A percentile compares a stretch with the other conserved stretches of the same genome.
phyloP scores from a whole-genome alignment of 345 rosid species.

The Eucalyptus sp. region DNA sequence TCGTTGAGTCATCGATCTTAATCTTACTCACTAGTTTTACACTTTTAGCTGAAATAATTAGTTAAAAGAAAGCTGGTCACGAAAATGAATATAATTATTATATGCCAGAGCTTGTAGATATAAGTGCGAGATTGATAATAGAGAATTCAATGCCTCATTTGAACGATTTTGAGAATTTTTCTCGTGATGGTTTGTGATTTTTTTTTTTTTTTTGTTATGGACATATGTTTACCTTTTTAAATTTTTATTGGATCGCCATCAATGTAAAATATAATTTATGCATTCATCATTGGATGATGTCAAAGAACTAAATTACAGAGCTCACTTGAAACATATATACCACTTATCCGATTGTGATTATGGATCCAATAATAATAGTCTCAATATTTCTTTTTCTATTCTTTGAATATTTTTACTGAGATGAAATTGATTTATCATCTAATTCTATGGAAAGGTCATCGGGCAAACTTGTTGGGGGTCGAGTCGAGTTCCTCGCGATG shows the following conservation, averaged over 20 bases:
- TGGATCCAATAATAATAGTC: not conserved
- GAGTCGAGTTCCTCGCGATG: accelerated
- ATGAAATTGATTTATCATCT: not conserved
- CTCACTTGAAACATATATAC: not conserved
- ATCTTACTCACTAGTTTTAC: not conserved
- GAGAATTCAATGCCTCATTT: not conserved
- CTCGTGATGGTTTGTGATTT: not conserved
- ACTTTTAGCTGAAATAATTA: not conserved
- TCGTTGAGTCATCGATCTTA: not conserved
- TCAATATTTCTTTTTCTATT: not conserved
- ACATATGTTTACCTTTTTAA: not conserved
- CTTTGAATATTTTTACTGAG: not conserved
- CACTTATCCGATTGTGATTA: not conserved
- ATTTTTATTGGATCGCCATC: not conserved
- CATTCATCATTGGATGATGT: not conserved
- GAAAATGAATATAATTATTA: not conserved
- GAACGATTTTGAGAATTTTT: not conserved
- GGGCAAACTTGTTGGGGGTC: accelerated
- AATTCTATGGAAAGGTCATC: not conserved
- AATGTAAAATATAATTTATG: not conserved
- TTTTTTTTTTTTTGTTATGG: not conserved
- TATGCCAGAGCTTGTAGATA: not conserved
- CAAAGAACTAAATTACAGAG: not conserved
- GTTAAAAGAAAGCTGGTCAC: not conserved
- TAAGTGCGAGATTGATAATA: not conserved